Conservation (phyloP, 495 filamentous ascomycete species). For the Aspergillus kassunensis region DNA sequence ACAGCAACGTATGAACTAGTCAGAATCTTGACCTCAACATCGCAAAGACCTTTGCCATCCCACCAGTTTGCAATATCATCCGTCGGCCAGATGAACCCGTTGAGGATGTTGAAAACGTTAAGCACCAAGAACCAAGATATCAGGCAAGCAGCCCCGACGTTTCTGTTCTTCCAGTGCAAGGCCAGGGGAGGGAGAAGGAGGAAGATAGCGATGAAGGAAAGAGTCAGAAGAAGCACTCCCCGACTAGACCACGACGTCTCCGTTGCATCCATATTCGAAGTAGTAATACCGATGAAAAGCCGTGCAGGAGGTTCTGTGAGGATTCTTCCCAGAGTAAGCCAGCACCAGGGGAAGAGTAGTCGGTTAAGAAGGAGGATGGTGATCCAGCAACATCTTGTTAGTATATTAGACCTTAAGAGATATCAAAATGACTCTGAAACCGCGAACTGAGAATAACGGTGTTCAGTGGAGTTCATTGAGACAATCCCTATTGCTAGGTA, state of each 20-base stretch:
- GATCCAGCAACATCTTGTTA: slow-evolving; percentile 9
- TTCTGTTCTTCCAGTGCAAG: slow-evolving; percentile 41
- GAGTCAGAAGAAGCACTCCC: slow-evolving; percentile 38
- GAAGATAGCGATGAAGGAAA: slow-evolving; percentile 55
- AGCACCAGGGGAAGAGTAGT: neutral
- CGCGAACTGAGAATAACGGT: slow-evolving; percentile 6
- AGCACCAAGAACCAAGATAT: slow-evolving; percentile 60
- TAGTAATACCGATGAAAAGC: too few relatives aligned
- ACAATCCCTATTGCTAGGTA: slow-evolving; percentile 4
- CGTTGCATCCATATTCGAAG: slow-evolving; percentile 2
- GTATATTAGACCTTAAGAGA: slow-evolving; percentile 6
- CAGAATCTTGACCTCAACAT: slow-evolving; percentile 70
- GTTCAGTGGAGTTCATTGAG: slow-evolving; percentile 7
- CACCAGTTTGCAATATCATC: slow-evolving; percentile 67
- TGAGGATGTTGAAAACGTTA: slow-evolving; percentile 68
- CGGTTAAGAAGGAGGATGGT: slow-evolving; percentile 4
- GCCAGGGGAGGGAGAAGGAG: slow-evolving; percentile 45
- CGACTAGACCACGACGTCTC: slow-evolving; percentile 19
- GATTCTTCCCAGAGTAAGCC: neutral
- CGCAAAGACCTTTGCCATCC: slow-evolving; percentile 73
- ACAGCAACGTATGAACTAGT: slow-evolving; percentile 60
- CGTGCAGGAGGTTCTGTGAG: neutral
- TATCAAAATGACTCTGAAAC: slow-evolving; percentile 10
- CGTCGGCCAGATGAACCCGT: slow-evolving; percentile 76
- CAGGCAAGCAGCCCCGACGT: slow-evolving; percentile 50